These are phyloP conservation scores for Glycine latifolia DNA, from an alignment of 306 rosid genomes.

Conservation along the genomic window DNA sequence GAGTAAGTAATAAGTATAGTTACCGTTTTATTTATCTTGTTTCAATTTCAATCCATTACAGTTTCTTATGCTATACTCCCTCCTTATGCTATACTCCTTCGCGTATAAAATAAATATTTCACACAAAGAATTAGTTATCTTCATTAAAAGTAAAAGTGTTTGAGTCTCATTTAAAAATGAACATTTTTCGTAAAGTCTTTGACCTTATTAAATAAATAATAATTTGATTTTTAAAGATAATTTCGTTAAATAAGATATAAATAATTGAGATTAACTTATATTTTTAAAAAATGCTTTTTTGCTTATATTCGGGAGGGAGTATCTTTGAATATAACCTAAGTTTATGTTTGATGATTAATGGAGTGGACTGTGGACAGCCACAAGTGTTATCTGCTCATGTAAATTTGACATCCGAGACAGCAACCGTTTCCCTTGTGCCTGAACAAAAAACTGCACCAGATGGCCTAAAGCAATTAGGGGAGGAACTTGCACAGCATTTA, in stretches of 20 bases:
- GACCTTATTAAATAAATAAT: too few species aligned
- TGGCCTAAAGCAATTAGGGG: constrained; percentile 74
- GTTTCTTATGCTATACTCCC: too few species aligned
- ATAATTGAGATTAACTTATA: not conserved
- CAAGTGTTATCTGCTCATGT: constrained; percentile 89
- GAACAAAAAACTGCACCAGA: constrained; percentile 63
- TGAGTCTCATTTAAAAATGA: too few species aligned
- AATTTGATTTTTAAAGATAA: too few species aligned
- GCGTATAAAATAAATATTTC: too few species aligned
- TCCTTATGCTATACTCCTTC: too few species aligned
- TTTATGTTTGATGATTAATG: constrained; percentile 32
- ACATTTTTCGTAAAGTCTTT: too few species aligned
- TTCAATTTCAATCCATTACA: not conserved
- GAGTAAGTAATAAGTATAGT: constrained; percentile 50
- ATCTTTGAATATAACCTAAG: constrained; percentile 22
- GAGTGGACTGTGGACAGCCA: constrained; percentile 85
- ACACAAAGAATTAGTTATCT: too few species aligned
- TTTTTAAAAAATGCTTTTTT: not conserved
- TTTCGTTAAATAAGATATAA: too few species aligned
- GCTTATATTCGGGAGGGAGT: too few species aligned
- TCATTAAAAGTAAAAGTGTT: too few species aligned
- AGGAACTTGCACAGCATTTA: constrained; percentile 85
- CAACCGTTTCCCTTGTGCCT: constrained; percentile 71
- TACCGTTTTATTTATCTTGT: not conserved
- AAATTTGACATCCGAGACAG: constrained; percentile 78